Percentiles rank a stretch among this genome's conserved stretches.
Evolutionary conservation across 208 protist genomes (phyloP).

Genomic region (Leishmania lainsoni): DNA sequence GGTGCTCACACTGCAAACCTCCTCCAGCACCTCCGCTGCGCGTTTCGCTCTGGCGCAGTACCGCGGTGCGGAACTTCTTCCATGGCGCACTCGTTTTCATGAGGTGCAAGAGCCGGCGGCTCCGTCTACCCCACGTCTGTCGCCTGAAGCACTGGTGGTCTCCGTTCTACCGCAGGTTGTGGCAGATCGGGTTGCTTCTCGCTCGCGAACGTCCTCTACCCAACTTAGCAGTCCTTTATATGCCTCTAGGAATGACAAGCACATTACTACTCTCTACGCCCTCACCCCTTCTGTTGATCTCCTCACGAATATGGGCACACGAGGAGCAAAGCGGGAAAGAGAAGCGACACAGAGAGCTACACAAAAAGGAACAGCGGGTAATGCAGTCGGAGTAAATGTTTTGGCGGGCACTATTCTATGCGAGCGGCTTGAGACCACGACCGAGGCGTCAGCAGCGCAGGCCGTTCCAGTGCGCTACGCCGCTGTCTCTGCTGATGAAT

Average conservation of each 20-base stretch:
- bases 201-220: neutral
- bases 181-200: conserved; percentile 5
- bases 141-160: conserved; percentile 12
- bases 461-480: neutral
- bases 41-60: conserved; percentile 18
- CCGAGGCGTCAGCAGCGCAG: neutral
- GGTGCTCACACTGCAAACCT: conserved; percentile 25
- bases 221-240: neutral
- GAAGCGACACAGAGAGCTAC: neutral
- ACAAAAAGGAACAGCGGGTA: neutral
- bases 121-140: neutral
- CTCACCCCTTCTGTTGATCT: neutral
- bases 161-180: conserved; percentile 30
- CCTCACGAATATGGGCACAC: neutral
- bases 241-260: neutral
- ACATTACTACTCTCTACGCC: neutral
- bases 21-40: conserved; percentile 15
- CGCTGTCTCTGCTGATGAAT: neutral
- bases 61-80: conserved; percentile 13
- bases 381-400: neutral
- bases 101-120: neutral
- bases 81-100: neutral
- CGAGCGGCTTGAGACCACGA: neutral
- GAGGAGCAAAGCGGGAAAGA: neutral
- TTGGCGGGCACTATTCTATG: neutral